Percentiles rank a stretch among this genome's conserved stretches.
Evolutionary conservation across 2,329 filamentous ascomycete species (phyloP).

Genomic region (Coniochaeta sp.): DNA sequence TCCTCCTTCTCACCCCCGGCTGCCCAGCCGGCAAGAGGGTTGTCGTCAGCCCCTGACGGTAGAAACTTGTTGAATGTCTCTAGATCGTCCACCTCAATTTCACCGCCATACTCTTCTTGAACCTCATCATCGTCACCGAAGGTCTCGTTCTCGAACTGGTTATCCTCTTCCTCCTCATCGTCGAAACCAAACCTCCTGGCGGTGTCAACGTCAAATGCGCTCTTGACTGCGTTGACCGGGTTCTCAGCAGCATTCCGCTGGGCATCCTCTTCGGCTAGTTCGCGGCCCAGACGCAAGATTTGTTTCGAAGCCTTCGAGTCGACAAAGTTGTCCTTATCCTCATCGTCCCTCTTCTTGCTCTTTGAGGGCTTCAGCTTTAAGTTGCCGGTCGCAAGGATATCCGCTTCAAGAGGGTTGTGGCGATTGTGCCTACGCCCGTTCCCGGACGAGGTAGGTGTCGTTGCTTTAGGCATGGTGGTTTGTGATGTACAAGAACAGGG

Average conservation of each 20-base stretch:
- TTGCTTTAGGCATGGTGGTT: constrained; percentile 72
- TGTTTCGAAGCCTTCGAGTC: constrained; percentile 83
- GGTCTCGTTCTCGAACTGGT: constrained; percentile 20
- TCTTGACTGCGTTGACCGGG: constrained; percentile 15
- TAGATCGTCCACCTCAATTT: constrained; percentile 82
- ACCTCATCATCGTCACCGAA: constrained; percentile 54
- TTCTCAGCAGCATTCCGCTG: not conserved
- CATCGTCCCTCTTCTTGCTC: constrained; percentile 56
- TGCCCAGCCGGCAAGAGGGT: constrained; percentile 61
- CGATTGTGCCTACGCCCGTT: constrained; percentile 44
- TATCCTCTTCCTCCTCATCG: constrained; percentile 61
- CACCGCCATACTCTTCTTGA: constrained; percentile 58
- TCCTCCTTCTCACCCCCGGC: constrained; percentile 31
- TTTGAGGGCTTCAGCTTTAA: constrained; percentile 70
- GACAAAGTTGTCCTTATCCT: constrained; percentile 63
- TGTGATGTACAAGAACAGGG: not conserved
- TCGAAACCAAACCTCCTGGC: constrained; percentile 57
- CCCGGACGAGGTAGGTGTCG: constrained; percentile 42
- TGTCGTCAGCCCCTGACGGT: constrained; percentile 59
- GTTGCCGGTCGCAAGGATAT: constrained; percentile 64
- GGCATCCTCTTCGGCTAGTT: constrained; percentile 73
- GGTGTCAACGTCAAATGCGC: constrained; percentile 46
- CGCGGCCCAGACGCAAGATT: constrained; percentile 83
- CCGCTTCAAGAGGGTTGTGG: constrained; percentile 88
- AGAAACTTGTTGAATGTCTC: constrained; percentile 90